Base-by-base conservation (phyloP, 352 stramenopile species). In the Albugo candida region DNA sequence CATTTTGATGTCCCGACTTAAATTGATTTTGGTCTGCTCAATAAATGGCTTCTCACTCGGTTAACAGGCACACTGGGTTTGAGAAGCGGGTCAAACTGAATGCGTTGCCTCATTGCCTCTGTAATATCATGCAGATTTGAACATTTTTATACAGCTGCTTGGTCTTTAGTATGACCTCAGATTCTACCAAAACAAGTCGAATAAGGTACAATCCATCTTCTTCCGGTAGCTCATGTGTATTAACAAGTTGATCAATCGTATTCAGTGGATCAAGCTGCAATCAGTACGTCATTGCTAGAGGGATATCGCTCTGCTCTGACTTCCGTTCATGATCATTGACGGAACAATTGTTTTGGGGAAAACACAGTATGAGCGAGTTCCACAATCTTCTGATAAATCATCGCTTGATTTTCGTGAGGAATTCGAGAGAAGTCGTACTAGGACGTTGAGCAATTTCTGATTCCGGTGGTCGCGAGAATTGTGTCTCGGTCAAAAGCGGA, bases 171-270 rank as follows among this genome's bases (percentile, higher is more conserved):
- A 84, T 54, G 36, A 81, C 43, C 1, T 60, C 44, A 54, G 79
- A 71, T 51, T 78, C 63, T 0, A 35, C 36, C 37, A 84, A 42
- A 13, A 81, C 62, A 6, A 81, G 52, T 27, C 68, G 55, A 16
- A 81, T 47, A 8, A 79, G 44, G 21, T 70, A 58, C 1, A 56
- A 54, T 1, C 58, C 61, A 21, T 78, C 59, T 17, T 81, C 67
- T 50, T 83, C 71, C 14, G 59, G 54, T 18, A 83, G 56, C 34
- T 57, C 61, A 41, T 79, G 71, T 48, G 70, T 73, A 52, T 70
- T 69, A 36, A 83, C 47, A 36, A 83, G 51, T 38, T 46, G 57
- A 56, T 81, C 69, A 6, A 81, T 49, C 13, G 81, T 19, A 0
- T 17, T 47, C 1, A 83, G 48, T 17, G 82, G 49, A 54, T 83